phyloP scores from a whole-genome alignment of 2,329 filamentous ascomycete genomes.

The Xylaria polymorpha region DNA sequence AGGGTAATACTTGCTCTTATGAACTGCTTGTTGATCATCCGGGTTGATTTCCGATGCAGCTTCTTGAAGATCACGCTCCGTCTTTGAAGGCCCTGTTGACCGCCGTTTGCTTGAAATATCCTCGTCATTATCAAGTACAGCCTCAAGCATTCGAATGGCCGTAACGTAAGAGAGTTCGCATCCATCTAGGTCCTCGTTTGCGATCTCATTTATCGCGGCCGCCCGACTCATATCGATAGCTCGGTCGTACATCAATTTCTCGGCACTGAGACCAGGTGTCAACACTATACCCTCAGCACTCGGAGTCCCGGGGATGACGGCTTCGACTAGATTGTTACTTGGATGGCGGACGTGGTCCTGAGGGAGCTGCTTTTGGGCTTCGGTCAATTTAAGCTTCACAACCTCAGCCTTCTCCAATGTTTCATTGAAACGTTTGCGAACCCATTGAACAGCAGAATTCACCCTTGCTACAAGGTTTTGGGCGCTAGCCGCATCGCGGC shows the following conservation, averaged over 20 bases:
- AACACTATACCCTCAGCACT: constrained; percentile 83
- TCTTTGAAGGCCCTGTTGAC: constrained; percentile 54
- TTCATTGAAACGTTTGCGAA: constrained; percentile 93
- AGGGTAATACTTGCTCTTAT: constrained; percentile 71
- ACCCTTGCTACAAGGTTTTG: constrained; percentile 75
- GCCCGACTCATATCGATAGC: constrained; percentile 96
- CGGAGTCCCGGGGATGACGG: constrained; percentile 67
- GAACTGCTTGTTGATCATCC: constrained; percentile 78
- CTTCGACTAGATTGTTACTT: constrained; percentile 74
- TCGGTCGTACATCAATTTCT: constrained; percentile 98
- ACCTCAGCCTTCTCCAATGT: constrained; percentile 96
- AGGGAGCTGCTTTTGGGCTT: constrained; percentile 86
- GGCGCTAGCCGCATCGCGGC: constrained; percentile 55
- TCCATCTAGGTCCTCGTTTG: constrained; percentile 85
- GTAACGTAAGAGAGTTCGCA: constrained; percentile 95
- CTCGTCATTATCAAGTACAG: constrained; percentile 87
- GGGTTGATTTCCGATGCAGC: constrained; percentile 65
- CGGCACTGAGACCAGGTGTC: constrained; percentile 89
- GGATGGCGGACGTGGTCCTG: constrained; percentile 88
- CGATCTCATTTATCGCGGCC: constrained; percentile 94
- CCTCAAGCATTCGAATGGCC: constrained; percentile 93
- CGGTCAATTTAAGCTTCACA: constrained; percentile 86
- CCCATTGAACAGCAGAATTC: constrained; percentile 96
- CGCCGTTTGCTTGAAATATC: constrained; percentile 58
- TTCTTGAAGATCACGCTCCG: constrained; percentile 58